Percentiles rank a stretch among this genome's conserved stretches.
phyloP scores from a whole-genome alignment of 208 protist species.

The Trypanosoma mega region DNA sequence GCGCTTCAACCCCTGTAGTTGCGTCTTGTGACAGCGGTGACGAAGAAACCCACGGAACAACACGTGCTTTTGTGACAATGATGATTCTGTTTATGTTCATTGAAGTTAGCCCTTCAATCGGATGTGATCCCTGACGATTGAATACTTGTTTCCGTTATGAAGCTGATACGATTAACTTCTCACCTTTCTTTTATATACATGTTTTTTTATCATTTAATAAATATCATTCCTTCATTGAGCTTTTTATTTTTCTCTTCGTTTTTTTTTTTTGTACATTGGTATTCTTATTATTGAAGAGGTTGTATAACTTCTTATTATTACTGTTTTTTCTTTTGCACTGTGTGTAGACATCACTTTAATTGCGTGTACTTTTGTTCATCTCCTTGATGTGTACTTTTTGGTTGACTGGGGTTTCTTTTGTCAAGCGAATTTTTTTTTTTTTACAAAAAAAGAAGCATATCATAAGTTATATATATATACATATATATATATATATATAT shows the following conservation, averaged over 20 bases:
- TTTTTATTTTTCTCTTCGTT: conserved; percentile 8
- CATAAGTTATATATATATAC: too few species aligned
- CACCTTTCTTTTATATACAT: conserved; percentile 7
- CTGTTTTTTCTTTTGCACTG: too few species aligned
- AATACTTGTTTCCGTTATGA: conserved; percentile 11
- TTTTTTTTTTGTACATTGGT: conserved; percentile 15
- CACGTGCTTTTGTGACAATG: too few species aligned
- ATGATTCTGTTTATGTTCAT: conserved; percentile 4
- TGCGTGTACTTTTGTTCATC: too few species aligned
- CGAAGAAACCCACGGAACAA: too few species aligned
- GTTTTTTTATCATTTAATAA: not conserved
- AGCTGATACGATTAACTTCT: conserved; percentile 11
- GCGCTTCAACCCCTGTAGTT: conserved; percentile 1
- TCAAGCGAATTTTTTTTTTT: too few species aligned
- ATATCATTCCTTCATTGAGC: conserved; percentile 7
- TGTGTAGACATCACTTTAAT: too few species aligned
- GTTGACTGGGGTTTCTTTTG: too few species aligned
- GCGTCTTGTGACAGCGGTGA: conserved; percentile 15
- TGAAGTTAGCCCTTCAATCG: conserved; percentile 27
- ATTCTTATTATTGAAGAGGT: conserved; percentile 3
- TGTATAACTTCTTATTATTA: conserved; percentile 2
- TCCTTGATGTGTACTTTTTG: too few species aligned
- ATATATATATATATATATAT: too few species aligned
- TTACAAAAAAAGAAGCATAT: too few species aligned
- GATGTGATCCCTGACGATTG: conserved; percentile 10